Evolutionary conservation across 768 basidiomycete genomes (phyloP).

Genomic region (Rhizopogon vinicolor): DNA sequence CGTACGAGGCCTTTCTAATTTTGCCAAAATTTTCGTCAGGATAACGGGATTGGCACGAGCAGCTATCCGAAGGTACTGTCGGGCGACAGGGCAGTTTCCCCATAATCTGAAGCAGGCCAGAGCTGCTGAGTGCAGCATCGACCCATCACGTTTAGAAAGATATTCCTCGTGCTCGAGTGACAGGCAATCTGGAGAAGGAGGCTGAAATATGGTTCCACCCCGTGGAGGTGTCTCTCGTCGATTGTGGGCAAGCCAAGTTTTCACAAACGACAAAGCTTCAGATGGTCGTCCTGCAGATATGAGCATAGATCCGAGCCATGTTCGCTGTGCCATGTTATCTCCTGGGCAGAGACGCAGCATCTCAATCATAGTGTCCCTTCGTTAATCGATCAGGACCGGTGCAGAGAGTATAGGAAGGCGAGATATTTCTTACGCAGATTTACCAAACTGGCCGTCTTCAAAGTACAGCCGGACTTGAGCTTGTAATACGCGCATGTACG

Average conservation of each 20-base stretch:
- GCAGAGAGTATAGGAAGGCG: neutral
- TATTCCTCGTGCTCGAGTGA: constrained; percentile 10
- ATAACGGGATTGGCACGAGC: constrained; percentile 30
- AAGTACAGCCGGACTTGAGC: constrained; percentile 32
- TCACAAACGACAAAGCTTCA: constrained; percentile 38
- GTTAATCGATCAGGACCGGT: neutral
- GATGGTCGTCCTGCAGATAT: constrained; percentile 26
- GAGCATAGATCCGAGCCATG: constrained; percentile 35
- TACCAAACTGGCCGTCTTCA: constrained; percentile 26
- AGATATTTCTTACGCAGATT: constrained; percentile 28
- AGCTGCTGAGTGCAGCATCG: constrained; percentile 32
- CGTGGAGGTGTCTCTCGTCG: constrained; percentile 8
- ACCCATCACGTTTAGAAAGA: constrained; percentile 7
- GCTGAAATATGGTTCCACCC: constrained; percentile 24
- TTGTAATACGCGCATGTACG: constrained; percentile 42
- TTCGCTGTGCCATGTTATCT: constrained; percentile 36
- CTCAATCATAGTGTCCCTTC: constrained; percentile 33
- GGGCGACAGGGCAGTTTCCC: constrained; percentile 32
- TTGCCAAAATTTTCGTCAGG: constrained; percentile 35
- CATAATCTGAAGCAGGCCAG: constrained; percentile 37
- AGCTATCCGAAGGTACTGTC: constrained; percentile 36
- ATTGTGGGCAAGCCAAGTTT: constrained; percentile 24
- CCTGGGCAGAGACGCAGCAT: constrained; percentile 40
- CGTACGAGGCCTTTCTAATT: constrained; percentile 31
- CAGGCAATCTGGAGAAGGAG: constrained; percentile 15